Conservation (phyloP, 129 eudicot species). For the Solidago caesia region DNA sequence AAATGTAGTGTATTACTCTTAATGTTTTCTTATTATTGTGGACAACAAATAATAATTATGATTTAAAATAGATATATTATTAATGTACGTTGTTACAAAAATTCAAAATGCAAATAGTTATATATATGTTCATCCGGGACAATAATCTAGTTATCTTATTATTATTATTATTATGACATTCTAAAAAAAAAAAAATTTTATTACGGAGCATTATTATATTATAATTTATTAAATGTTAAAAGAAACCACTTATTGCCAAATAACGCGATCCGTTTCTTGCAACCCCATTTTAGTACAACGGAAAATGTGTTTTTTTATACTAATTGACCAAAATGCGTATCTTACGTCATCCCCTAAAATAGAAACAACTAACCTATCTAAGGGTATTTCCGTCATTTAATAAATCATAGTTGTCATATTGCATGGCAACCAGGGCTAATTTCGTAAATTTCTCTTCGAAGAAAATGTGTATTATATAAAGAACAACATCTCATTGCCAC, state of each 20-base stretch:
- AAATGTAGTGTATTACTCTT: too few species aligned
- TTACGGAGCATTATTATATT: too few species aligned
- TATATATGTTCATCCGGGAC: too few species aligned
- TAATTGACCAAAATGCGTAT: constrained; percentile 27
- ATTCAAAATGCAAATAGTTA: too few species aligned
- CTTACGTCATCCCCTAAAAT: background rate
- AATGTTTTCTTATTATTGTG: too few species aligned
- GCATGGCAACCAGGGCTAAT: constrained; percentile 43
- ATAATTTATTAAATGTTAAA: too few species aligned
- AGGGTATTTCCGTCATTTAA: constrained; percentile 28
- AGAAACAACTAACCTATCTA: background rate
- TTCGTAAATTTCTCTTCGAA: constrained; percentile 17
- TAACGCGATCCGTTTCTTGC: constrained; percentile 61
- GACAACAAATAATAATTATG: too few species aligned
- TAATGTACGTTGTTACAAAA: too few species aligned
- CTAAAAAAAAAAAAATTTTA: background rate
- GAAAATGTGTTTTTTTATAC: constrained; percentile 23
- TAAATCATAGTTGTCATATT: constrained; percentile 23
- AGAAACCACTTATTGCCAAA: constrained; percentile 38
- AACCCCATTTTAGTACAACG: constrained; percentile 36
- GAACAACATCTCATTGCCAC: constrained; percentile 26
- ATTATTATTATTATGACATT: background rate
- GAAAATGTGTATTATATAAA: constrained; percentile 35
- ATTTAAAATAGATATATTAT: too few species aligned
- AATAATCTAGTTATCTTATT: too few species aligned